phyloP scores from a whole-genome alignment of 768 basidiomycete genomes.

The Roridomyces roridus region DNA sequence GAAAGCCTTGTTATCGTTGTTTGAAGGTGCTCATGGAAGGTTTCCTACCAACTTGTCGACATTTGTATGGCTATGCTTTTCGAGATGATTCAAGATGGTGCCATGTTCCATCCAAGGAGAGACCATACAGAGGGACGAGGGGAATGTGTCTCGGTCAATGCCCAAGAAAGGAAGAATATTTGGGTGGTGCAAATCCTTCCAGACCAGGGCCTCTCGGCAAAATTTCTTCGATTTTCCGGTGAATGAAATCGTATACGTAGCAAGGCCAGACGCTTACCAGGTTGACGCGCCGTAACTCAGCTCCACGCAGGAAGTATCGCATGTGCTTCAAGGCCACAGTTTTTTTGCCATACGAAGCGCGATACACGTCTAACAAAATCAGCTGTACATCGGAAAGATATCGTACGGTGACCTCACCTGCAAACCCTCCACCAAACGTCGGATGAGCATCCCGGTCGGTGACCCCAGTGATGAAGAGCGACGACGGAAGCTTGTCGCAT shows the following conservation, averaged over 20 bases:
- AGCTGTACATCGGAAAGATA: no score
- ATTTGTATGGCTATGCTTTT: constrained; percentile 4
- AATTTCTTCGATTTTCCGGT: not conserved
- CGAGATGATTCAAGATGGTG: constrained; percentile 5
- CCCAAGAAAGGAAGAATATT: constrained; percentile 8
- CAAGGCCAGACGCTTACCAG: not conserved
- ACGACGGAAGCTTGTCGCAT: not conserved
- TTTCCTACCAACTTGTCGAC: not conserved
- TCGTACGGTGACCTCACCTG: no score
- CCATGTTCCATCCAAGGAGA: constrained; percentile 13
- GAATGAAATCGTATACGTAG: no score
- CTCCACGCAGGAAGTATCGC: not conserved
- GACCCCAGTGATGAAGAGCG: constrained; percentile 1
- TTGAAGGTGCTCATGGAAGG: no score
- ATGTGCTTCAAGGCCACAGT: constrained; percentile 3
- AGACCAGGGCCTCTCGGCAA: not conserved
- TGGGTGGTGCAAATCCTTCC: constrained; percentile 2
- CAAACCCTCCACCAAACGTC: not conserved
- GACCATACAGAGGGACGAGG: not conserved
- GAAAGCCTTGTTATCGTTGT: no score
- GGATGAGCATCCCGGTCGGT: not conserved
- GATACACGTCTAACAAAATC: not conserved
- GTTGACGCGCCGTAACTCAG: not conserved
- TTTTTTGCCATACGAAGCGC: not conserved
- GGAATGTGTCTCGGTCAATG: not conserved